phyloP scores from a whole-genome alignment of 2,329 filamentous ascomycete species.

The Aspergillus japonicus region DNA sequence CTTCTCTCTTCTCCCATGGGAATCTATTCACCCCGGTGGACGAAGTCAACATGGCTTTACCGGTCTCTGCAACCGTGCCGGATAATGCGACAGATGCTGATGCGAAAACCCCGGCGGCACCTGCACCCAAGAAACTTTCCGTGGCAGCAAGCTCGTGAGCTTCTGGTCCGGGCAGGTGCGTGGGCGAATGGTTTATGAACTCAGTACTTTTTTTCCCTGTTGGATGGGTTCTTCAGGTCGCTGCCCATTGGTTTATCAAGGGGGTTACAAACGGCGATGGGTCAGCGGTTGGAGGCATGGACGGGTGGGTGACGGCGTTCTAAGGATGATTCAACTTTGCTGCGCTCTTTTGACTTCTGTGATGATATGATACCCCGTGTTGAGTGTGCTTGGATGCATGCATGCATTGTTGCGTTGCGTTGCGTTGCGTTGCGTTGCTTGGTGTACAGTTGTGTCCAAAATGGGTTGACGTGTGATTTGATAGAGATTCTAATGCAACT shows the following conservation, averaged over 20 bases:
- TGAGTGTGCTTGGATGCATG: constrained; percentile 1
- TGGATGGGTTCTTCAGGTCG: background rate
- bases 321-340: background rate
- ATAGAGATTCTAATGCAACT: background rate
- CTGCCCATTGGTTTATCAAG: background rate
- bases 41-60: constrained; percentile 19
- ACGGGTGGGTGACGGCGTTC: constrained; percentile 11
- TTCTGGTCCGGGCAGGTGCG: background rate
- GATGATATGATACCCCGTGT: constrained; percentile 34
- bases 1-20: constrained; percentile 28
- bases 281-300: background rate
- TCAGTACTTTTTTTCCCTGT: background rate
- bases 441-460: background rate
- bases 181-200: background rate
- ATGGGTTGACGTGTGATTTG: background rate
- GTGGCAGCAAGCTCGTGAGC: constrained; percentile 17
- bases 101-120: constrained; percentile 22
- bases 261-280: background rate
- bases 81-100: constrained; percentile 25
- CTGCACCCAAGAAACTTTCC: constrained; percentile 23
- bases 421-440: background rate
- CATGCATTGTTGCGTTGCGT: background rate
- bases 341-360: constrained; percentile 18
- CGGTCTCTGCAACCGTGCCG: constrained; percentile 22
- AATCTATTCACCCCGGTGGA: constrained; percentile 37